Base-by-base conservation (phyloP, 139 green algal species). In the Chlorella sp. region DNA sequence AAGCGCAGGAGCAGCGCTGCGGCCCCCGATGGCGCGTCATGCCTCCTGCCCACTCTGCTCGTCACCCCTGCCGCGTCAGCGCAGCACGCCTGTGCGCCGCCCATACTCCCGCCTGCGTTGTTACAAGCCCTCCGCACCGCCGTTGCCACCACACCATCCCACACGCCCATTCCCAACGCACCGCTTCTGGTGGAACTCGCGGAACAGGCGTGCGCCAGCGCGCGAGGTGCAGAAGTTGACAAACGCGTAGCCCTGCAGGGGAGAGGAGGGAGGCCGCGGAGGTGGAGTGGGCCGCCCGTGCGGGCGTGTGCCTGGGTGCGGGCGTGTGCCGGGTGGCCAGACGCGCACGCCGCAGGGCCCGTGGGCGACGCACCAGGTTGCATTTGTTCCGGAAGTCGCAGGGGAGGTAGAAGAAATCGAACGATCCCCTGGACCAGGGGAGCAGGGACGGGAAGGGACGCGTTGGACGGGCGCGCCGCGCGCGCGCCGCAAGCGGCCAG, bases 301-400 rank as follows among this genome's bases (percentile, higher is more conserved):
- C n/a, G n/a, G n/a, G n/a, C n/a, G n/a, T n/a, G n/a, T n/a, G n/a
- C n/a, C n/a, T n/a, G n/a, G n/a, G n/a, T n/a, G n/a, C n/a, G n/a
- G n/a, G n/a, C n/a, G n/a, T n/a, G n/a, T n/a, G n/a, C n/a, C n/a
- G n/a, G n/a, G n/a, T n/a, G n/a, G n/a, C n/a, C n/a, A n/a, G n/a
- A n/a, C n/a, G n/a, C n/a, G n/a, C n/a, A n/a, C n/a, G n/a, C n/a
- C n/a, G n/a, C n/a, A n/a, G n/a, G n/a, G n/a, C n/a, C n/a, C n/a
- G n/a, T n/a, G n/a, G n/a, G n/a, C n/a, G n/a, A n/a, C n/a, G n/a
- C n/a, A n/a, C 89, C 42, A 94, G 74, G 76, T 92, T 92, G 84
- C 89, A 94, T 25, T 67, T 65, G 80, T 94, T 95, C 77, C 90
- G 86, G 77, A 93, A 94, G 81, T 94, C 89, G 33, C 94, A 92